Conservation (phyloP, 2,329 filamentous ascomycete species). For the Rhinocladiella mackenziei region DNA sequence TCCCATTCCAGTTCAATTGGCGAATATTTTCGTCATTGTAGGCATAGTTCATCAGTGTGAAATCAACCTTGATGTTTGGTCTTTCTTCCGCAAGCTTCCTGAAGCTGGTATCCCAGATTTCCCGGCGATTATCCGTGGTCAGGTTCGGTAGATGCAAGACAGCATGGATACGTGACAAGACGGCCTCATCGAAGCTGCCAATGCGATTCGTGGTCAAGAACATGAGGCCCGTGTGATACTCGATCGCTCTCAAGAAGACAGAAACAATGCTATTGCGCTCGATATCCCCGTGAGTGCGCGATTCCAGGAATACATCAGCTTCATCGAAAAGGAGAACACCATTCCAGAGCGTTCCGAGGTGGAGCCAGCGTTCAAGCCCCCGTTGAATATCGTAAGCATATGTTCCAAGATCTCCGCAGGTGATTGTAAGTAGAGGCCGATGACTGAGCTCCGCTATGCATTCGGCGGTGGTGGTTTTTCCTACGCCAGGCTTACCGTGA, state of each 20-base stretch:
- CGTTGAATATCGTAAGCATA: constrained; percentile 41
- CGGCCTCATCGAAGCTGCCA: constrained; percentile 30
- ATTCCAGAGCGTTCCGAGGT: constrained; percentile 42
- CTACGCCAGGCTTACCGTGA: constrained; percentile 49
- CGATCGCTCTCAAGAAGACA: constrained; percentile 20
- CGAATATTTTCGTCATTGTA: no score
- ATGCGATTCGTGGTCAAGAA: constrained; percentile 34
- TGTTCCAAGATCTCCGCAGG: constrained; percentile 48
- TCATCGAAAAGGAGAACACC: constrained; percentile 9
- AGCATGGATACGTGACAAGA: constrained; percentile 32
- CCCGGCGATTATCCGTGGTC: not conserved
- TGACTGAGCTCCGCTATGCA: constrained; percentile 49
- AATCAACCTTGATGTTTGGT: no score
- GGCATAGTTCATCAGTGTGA: no score
- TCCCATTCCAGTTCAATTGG: no score
- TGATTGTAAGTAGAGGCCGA: constrained; percentile 49
- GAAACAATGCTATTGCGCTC: constrained; percentile 13
- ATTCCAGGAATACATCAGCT: constrained; percentile 9
- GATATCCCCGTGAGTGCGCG: constrained; percentile 3
- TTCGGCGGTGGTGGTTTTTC: constrained; percentile 52
- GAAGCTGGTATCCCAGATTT: no score
- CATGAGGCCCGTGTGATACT: constrained; percentile 30
- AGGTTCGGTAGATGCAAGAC: constrained; percentile 30
- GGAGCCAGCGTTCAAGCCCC: constrained; percentile 35
- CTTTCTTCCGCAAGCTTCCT: no score